phyloP scores from a whole-genome alignment of 1,139 yeast species.

The Blastobotrys elegans region DNA sequence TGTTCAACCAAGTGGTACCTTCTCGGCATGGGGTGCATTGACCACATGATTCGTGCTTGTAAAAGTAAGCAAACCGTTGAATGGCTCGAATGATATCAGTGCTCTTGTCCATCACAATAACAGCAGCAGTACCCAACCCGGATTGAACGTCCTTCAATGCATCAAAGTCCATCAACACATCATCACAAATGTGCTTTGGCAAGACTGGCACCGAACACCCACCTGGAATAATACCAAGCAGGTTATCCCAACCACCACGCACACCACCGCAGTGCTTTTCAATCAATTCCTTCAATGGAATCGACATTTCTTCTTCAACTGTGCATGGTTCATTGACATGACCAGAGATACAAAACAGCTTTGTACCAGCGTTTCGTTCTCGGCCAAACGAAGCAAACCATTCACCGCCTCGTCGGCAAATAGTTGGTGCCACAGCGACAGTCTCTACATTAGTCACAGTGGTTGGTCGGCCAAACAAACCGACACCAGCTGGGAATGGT shows the following conservation, averaged over 20 bases:
- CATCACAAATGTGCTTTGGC: slow-evolving; percentile 61
- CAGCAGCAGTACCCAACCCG: slow-evolving; percentile 89
- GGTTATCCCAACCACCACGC: slow-evolving; percentile 87
- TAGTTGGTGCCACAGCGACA: slow-evolving; percentile 83
- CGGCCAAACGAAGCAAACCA: slow-evolving; percentile 84
- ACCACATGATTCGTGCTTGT: slow-evolving; percentile 89
- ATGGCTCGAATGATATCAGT: slow-evolving; percentile 81
- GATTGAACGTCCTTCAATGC: slow-evolving; percentile 79
- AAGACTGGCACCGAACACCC: slow-evolving; percentile 82
- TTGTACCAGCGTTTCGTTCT: slow-evolving; percentile 77
- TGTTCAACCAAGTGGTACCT: slow-evolving; percentile 81
- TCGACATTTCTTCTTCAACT: slow-evolving; percentile 90
- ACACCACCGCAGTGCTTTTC: slow-evolving; percentile 90
- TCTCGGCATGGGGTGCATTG: slow-evolving; percentile 95
- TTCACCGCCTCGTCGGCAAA: slow-evolving; percentile 79
- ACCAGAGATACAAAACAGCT: slow-evolving; percentile 80
- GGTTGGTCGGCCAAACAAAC: slow-evolving; percentile 83
- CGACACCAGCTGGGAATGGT: slow-evolving; percentile 92
- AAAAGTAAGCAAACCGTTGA: slow-evolving; percentile 75
- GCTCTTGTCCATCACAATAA: slow-evolving; percentile 80
- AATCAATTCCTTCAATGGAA: slow-evolving; percentile 70
- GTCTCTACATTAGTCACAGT: slow-evolving; percentile 89
- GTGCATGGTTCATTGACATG: slow-evolving; percentile 90
- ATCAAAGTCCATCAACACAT: slow-evolving; percentile 78
- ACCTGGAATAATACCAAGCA: slow-evolving; percentile 81